Conservation (phyloP, 805 yeast species). For the Priceomyces haplophilus region DNA sequence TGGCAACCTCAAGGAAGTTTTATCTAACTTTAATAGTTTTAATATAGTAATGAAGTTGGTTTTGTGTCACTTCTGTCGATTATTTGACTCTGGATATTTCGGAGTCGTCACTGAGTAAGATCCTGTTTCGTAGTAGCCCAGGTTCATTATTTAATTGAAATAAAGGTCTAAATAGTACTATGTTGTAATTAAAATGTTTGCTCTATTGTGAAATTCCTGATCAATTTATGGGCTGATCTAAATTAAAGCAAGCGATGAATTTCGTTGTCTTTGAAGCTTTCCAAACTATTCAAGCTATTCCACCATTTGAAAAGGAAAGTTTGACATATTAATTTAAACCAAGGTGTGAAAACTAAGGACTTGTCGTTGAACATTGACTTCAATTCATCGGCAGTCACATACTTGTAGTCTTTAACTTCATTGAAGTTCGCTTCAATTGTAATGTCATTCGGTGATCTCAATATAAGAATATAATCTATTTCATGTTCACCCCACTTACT, state of each 20-base stretch:
- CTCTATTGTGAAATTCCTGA: too few relatives aligned
- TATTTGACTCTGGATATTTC: background rate
- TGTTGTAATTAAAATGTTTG: too few relatives aligned
- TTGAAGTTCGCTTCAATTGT: slow-evolving; percentile 59
- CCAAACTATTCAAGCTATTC: slow-evolving; percentile 64
- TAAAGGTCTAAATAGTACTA: too few relatives aligned
- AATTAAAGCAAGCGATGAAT: slow-evolving; percentile 49
- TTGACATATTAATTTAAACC: slow-evolving; percentile 96
- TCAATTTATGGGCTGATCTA: too few relatives aligned
- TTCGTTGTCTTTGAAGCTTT: slow-evolving; percentile 43
- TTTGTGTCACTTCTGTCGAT: background rate
- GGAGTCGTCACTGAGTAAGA: background rate
- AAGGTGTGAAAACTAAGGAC: slow-evolving; percentile 82
- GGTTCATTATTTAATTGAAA: too few relatives aligned
- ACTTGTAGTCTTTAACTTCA: slow-evolving; percentile 79
- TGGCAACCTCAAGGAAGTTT: background rate
- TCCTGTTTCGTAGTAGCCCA: too few relatives aligned
- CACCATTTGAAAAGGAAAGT: slow-evolving; percentile 92
- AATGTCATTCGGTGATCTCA: slow-evolving; percentile 51
- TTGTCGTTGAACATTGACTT: slow-evolving; percentile 72
- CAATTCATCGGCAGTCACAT: slow-evolving; percentile 67
- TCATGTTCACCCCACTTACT: slow-evolving; percentile 95
- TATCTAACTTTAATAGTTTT: background rate
- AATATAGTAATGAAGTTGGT: background rate
- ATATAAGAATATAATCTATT: slow-evolving; percentile 88